Conservation (phyloP, 305 asterid genomes). For the Fraxinus paxiana region DNA sequence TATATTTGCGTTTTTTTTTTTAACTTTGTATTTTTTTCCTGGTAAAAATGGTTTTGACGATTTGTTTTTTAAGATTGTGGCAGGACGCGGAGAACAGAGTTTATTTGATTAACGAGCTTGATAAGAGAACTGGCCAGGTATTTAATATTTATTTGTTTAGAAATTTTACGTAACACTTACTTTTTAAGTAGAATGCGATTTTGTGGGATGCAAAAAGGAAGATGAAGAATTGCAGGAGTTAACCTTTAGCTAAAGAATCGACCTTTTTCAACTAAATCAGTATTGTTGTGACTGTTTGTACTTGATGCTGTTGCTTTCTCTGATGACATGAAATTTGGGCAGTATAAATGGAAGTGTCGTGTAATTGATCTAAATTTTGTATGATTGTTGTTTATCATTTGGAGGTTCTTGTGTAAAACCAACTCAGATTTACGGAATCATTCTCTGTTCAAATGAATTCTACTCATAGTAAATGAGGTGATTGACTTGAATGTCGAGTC, state of each 20-base stretch:
- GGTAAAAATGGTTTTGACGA: neutral
- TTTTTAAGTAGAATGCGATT: neutral
- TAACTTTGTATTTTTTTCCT: neutral
- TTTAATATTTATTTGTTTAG: neutral
- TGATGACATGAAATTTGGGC: neutral
- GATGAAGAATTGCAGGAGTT: neutral
- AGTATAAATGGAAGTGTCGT: neutral
- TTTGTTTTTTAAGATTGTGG: conserved; percentile 50
- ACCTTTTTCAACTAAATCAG: neutral
- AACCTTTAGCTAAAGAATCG: neutral
- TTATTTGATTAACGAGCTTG: conserved; percentile 52
- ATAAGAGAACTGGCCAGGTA: conserved; percentile 71
- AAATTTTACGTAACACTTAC: neutral
- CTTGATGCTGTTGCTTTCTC: neutral
- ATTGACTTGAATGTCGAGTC: neutral
- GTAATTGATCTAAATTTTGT: neutral
- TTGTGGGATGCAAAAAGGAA: neutral
- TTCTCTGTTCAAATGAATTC: neutral
- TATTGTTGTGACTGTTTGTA: neutral
- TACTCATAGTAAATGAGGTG: neutral
- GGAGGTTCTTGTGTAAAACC: neutral
- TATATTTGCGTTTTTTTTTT: conserved; percentile 10
- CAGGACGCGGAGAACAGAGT: conserved; percentile 70
- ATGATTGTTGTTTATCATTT: neutral
- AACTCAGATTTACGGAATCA: neutral